A percentile compares a stretch with the other conserved stretches of the same genome.
Evolutionary conservation across 805 yeast genomes (phyloP).

Genomic region (Wickerhamomyces strasburgensis): DNA sequence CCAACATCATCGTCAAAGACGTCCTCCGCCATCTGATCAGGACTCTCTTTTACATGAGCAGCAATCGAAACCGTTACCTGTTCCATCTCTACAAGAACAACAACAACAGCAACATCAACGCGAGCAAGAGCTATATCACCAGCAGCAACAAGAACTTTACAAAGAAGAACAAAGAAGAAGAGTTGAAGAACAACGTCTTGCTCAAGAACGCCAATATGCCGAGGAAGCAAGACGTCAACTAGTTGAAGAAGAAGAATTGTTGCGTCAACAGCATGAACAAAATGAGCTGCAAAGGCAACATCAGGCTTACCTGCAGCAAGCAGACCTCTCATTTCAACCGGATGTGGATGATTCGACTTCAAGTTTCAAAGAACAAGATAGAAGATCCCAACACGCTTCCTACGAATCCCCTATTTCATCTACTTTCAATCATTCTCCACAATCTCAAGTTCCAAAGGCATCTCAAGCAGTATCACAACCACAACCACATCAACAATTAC

Average conservation of each 20-base stretch:
- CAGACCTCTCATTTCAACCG: slow-evolving; percentile 17
- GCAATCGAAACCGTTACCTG: slow-evolving; percentile 5
- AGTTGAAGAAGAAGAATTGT: background rate
- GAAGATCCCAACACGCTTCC: slow-evolving; percentile 1
- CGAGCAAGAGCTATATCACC: slow-evolving; percentile 2
- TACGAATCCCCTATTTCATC: background rate
- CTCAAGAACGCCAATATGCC: slow-evolving; percentile 14
- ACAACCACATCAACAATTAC: background rate
- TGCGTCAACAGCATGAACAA: slow-evolving; percentile 20
- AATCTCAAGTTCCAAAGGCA: background rate
- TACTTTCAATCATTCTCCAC: background rate
- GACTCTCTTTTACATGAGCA: slow-evolving; percentile 2
- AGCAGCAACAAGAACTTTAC: slow-evolving; percentile 2
- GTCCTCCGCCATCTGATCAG: slow-evolving; percentile 21
- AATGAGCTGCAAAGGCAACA: slow-evolving; percentile 18
- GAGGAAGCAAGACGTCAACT: slow-evolving; percentile 14
- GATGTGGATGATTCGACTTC: background rate
- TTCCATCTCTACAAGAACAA: slow-evolving; percentile 3
- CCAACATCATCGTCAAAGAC: slow-evolving; percentile 19
- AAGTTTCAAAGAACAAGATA: background rate
- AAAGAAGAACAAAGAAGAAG: slow-evolving; percentile 17
- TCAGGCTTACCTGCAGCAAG: slow-evolving; percentile 14
- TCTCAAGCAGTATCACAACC: background rate
- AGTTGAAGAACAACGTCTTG: slow-evolving; percentile 12
- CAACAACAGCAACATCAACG: slow-evolving; percentile 5